A percentile compares a stretch with the other conserved stretches of the same genome.
phyloP scores from a whole-genome alignment of 305 asterid genomes.

The Fraxinus velutina region DNA sequence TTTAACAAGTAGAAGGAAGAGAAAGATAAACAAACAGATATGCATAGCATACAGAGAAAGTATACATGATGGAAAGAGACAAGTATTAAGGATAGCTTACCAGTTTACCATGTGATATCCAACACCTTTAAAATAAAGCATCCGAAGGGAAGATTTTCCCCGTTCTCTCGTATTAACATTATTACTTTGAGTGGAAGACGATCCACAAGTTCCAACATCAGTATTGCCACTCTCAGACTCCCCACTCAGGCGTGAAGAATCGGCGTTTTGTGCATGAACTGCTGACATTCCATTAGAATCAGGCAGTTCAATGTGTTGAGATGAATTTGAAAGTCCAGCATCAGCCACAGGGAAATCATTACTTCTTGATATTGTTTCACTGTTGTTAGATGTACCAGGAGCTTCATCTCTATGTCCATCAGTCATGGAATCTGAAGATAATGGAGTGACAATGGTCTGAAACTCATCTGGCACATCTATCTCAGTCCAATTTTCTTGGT shows the following conservation, averaged over 20 bases:
- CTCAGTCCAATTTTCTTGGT: conserved; percentile 98
- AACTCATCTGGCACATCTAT: conserved; percentile 95
- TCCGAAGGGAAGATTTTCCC: conserved; percentile 61
- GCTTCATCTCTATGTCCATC: conserved; percentile 44
- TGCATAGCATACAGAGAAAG: background rate
- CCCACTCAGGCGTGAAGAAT: conserved; percentile 36
- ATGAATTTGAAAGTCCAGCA: conserved; percentile 38
- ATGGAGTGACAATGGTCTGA: conserved; percentile 68
- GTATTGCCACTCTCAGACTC: conserved; percentile 43
- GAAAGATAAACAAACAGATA: background rate
- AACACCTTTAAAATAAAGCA: conserved; percentile 73
- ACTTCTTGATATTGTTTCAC: conserved; percentile 37
- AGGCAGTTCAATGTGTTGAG: conserved; percentile 43
- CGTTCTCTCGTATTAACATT: conserved; percentile 58
- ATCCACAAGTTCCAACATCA: conserved; percentile 56
- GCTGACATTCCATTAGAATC: conserved; percentile 49
- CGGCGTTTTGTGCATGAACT: conserved; percentile 41
- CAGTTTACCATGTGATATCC: conserved; percentile 99
- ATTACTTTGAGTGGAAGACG: conserved; percentile 49
- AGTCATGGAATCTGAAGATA: conserved; percentile 48
- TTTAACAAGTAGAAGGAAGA: background rate
- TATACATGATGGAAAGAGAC: background rate
- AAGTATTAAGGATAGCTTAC: conserved; percentile 42
- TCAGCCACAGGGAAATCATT: conserved; percentile 47
- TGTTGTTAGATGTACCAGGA: conserved; percentile 40